Percentiles rank a stretch among this genome's conserved stretches.
phyloP scores from a whole-genome alignment of 78 protist genomes.

The Dictyostelium intermedium region DNA sequence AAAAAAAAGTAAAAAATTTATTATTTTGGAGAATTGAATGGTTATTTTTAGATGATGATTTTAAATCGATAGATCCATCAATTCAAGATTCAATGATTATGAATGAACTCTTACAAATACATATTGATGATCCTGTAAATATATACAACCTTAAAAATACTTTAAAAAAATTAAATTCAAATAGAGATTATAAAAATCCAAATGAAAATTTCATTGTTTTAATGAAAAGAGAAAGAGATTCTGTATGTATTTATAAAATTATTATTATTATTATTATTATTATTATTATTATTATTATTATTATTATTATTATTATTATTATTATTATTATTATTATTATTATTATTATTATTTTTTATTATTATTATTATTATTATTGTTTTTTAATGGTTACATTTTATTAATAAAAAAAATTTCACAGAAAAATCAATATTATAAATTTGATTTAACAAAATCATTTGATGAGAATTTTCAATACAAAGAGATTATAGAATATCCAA shows the following conservation, averaged over 20 bases:
- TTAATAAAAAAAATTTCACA: neutral
- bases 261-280: too few species aligned
- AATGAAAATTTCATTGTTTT: constrained; percentile 4
- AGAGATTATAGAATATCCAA: constrained; percentile 24
- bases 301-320: too few species aligned
- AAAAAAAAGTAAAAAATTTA: neutral
- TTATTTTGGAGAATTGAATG: constrained; percentile 23
- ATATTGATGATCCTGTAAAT: constrained; percentile 4
- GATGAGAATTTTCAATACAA: constrained; percentile 5
- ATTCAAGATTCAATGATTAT: neutral
- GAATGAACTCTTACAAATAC: neutral
- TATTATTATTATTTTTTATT: neutral
- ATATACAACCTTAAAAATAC: neutral
- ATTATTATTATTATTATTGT: too few species aligned
- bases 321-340: too few species aligned
- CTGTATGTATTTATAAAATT: neutral
- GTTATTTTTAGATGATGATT: constrained; percentile 34
- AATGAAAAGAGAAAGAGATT: constrained; percentile 33
- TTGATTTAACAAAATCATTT: neutral
- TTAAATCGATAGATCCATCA: neutral
- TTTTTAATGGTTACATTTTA: too few species aligned
- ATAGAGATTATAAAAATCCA: neutral
- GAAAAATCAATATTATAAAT: constrained; percentile 14
- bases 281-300: too few species aligned
- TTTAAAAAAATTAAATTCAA: neutral